phyloP scores from a whole-genome alignment of 129 eudicot genomes.

The Glebionis coronaria region DNA sequence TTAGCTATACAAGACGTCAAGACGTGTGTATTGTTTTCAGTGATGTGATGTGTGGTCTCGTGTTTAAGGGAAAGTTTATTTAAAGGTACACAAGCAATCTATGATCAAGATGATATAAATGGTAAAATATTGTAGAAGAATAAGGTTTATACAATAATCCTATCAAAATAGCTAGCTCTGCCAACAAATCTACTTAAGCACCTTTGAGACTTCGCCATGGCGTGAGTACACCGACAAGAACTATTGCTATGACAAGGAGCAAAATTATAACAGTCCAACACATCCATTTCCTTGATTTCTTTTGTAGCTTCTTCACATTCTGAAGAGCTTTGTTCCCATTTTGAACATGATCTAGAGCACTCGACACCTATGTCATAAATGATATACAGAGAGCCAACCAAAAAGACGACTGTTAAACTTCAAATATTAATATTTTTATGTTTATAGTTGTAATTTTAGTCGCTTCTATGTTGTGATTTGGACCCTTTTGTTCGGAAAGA shows the following conservation, averaged over 20 bases:
- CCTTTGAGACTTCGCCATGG: constrained; percentile 71
- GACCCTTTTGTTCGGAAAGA: neutral
- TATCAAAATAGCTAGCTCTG: neutral
- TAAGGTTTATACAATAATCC: constrained; percentile 13
- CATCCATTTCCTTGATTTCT: constrained; percentile 78
- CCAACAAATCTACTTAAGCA: constrained; percentile 26
- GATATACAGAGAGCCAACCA: neutral
- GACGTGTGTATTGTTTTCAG: too few species aligned
- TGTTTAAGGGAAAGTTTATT: neutral
- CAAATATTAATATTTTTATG: neutral
- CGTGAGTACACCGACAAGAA: constrained; percentile 66
- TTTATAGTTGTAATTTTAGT: neutral
- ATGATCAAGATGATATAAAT: constrained; percentile 13
- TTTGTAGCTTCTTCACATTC: constrained; percentile 60
- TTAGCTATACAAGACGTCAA: too few species aligned
- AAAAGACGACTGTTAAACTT: too few species aligned
- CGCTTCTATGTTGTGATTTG: neutral
- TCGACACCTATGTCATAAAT: constrained; percentile 51
- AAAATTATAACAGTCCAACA: constrained; percentile 65
- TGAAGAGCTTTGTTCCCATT: constrained; percentile 66
- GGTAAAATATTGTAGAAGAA: constrained; percentile 21
- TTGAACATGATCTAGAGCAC: constrained; percentile 88
- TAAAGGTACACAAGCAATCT: neutral
- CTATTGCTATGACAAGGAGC: constrained; percentile 50
- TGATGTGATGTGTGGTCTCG: too few species aligned